Evolutionary conservation across 768 basidiomycete genomes (phyloP).

Genomic region (Lentinula boryana): DNA sequence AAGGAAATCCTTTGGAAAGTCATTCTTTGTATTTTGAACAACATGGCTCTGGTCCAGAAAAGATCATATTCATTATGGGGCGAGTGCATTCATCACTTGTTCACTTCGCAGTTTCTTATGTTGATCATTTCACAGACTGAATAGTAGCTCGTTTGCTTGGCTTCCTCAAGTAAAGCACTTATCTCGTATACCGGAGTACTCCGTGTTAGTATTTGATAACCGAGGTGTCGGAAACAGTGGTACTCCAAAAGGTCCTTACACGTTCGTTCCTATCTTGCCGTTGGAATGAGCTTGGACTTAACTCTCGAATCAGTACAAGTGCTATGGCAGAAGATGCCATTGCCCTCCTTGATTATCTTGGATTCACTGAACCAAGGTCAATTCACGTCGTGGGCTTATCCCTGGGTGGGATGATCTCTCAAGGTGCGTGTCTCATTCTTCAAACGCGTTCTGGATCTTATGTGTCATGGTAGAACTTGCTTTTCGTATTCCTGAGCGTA

Average conservation of each 20-base stretch:
- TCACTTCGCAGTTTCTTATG: background rate
- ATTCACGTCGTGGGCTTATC: slow-evolving; percentile 72
- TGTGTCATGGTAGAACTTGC: slow-evolving; percentile 52
- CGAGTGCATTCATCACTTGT: slow-evolving; percentile 7
- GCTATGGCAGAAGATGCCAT: slow-evolving; percentile 76
- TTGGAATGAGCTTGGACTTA: background rate
- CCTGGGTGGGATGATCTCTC: slow-evolving; percentile 34
- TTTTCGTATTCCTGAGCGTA: slow-evolving; percentile 55
- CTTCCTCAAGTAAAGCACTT: slow-evolving; percentile 60
- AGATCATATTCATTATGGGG: slow-evolving; percentile 79
- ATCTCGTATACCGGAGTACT: slow-evolving; percentile 40
- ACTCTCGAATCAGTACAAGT: slow-evolving; percentile 42
- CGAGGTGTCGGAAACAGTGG: slow-evolving; percentile 76
- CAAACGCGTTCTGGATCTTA: background rate
- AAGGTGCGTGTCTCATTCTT: background rate
- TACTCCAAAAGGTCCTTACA: slow-evolving; percentile 68
- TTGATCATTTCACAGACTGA: slow-evolving; percentile 36
- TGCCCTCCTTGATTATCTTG: slow-evolving; percentile 60
- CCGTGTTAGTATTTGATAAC: slow-evolving; percentile 76
- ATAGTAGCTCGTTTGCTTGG: slow-evolving; percentile 62
- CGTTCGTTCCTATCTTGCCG: slow-evolving; percentile 41
- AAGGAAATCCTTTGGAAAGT: slow-evolving; percentile 45
- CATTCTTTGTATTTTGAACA: slow-evolving; percentile 79
- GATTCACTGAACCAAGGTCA: slow-evolving; percentile 58
- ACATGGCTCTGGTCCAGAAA: slow-evolving; percentile 62